Evolutionary conservation across 139 green algal genomes (phyloP).

Genomic region (Axilococcus clingmanii): DNA sequence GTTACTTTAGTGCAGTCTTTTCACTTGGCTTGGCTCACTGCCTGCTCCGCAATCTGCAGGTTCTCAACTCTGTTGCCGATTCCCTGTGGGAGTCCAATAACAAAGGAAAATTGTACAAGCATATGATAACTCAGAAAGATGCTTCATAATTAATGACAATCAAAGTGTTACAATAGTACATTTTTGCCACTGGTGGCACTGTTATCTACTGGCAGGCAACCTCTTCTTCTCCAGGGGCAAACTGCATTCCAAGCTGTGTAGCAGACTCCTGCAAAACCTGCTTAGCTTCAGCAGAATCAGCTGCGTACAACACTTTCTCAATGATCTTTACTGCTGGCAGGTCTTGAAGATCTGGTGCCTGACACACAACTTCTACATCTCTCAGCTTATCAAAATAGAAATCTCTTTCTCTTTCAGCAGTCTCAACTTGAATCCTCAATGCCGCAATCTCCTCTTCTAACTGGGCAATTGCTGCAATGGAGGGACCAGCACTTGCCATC

Average conservation of each 20-base stretch:
- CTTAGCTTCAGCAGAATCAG: constrained; percentile 54
- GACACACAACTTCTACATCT: constrained; percentile 97
- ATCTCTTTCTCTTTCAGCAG: constrained; percentile 71
- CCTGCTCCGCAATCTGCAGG: constrained; percentile 6
- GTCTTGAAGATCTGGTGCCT: constrained; percentile 52
- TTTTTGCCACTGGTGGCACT: neutral
- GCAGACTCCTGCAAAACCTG: constrained; percentile 27
- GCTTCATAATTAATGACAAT: constrained; percentile 1
- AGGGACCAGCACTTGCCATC: neutral
- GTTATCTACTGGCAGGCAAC: neutral
- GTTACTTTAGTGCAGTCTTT: constrained; percentile 2
- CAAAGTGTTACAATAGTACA: neutral
- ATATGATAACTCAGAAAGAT: constrained; percentile 9
- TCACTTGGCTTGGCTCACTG: neutral
- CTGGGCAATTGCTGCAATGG: too few relatives aligned
- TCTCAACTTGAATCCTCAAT: constrained; percentile 69
- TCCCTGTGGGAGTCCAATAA: constrained; percentile 35
- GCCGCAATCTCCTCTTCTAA: constrained; percentile 38
- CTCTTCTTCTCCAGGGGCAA: neutral
- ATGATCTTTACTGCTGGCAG: constrained; percentile 45
- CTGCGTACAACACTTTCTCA: constrained; percentile 73
- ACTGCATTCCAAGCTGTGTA: neutral
- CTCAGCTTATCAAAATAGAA: constrained; percentile 96
- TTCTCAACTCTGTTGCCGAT: constrained; percentile 11
- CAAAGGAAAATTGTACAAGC: constrained; percentile 32